Evolutionary conservation across 306 rosid species (phyloP).

Genomic region (Gastrolobium villosum): DNA sequence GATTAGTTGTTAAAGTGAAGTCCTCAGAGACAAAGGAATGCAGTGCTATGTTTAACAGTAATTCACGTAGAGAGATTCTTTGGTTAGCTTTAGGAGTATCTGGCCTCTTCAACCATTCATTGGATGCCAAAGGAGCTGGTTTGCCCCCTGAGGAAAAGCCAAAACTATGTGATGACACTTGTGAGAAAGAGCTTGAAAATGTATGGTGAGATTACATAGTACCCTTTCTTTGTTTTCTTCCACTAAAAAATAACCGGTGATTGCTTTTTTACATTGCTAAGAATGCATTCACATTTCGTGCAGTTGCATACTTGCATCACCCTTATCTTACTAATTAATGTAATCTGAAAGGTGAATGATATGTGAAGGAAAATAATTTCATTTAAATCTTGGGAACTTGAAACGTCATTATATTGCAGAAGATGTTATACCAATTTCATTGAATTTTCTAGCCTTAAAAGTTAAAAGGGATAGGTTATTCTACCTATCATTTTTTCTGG

Average conservation of each 20-base stretch:
- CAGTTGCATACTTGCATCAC: slow-evolving; percentile 2
- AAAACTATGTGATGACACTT: slow-evolving; percentile 72
- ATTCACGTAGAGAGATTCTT: slow-evolving; percentile 73
- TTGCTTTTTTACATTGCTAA: slow-evolving; percentile 19
- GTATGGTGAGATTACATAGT: slow-evolving; percentile 88
- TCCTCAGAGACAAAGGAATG: slow-evolving; percentile 51
- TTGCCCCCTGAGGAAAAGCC: slow-evolving; percentile 93
- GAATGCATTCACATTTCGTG: slow-evolving; percentile 22
- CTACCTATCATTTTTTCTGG: too few species aligned
- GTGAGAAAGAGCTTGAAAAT: slow-evolving; percentile 98
- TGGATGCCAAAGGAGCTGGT: slow-evolving; percentile 83
- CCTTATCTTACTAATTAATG: not conserved
- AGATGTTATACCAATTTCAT: slow-evolving; percentile 12
- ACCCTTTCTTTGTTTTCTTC: slow-evolving; percentile 34
- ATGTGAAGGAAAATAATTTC: not conserved
- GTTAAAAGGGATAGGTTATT: too few species aligned
- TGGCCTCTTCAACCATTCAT: slow-evolving; percentile 57
- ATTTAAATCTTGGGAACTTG: slow-evolving; percentile 9
- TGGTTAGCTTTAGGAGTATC: slow-evolving; percentile 75
- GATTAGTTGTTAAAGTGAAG: slow-evolving; percentile 45
- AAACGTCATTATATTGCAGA: not conserved
- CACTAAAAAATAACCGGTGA: not conserved
- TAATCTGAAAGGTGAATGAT: slow-evolving; percentile 5
- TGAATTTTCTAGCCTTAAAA: slow-evolving; percentile 8
- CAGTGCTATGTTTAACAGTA: slow-evolving; percentile 45